Percentiles rank a stretch among this genome's conserved stretches.
Evolutionary conservation across 78 protist species (phyloP).

Genomic region (Emiliania huxleyi): DNA sequence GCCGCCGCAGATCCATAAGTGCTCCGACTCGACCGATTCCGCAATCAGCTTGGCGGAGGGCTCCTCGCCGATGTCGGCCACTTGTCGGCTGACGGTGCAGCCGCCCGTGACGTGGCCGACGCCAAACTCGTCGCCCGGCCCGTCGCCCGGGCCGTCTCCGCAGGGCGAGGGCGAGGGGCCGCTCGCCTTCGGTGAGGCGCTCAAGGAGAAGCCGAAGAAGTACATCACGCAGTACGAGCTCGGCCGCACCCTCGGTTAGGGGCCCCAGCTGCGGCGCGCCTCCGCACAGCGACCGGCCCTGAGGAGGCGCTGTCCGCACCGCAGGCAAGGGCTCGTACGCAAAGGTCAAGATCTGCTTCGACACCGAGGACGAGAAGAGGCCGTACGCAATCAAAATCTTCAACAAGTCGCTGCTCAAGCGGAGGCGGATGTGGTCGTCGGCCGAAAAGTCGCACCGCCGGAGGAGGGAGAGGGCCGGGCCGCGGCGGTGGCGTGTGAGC

Average conservation of each 20-base stretch:
- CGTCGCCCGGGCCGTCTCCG: background rate
- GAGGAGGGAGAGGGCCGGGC: too few species aligned
- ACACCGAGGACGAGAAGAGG: background rate
- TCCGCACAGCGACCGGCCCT: too few species aligned
- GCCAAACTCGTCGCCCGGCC: background rate
- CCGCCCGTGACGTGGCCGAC: background rate
- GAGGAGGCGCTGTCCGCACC: too few species aligned
- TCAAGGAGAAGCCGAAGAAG: background rate
- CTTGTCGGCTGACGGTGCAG: background rate
- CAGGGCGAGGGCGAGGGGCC: too few species aligned
- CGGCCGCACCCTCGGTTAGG: background rate
- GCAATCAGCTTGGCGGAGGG: background rate
- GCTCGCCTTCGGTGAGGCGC: background rate
- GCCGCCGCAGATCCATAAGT: background rate
- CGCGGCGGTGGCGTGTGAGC: too few species aligned
- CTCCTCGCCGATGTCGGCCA: background rate
- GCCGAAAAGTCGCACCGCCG: too few species aligned
- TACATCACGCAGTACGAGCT: slow-evolving; percentile 17
- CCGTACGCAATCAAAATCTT: background rate
- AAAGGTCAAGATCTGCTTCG: background rate
- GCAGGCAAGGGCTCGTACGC: slow-evolving; percentile 13
- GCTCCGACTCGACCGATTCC: background rate
- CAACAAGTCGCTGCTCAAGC: slow-evolving; percentile 21
- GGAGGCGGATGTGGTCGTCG: background rate
- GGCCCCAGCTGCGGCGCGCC: too few species aligned